phyloP scores from a whole-genome alignment of 2,329 filamentous ascomycete species.

The Cryoendolithus antarcticus region DNA sequence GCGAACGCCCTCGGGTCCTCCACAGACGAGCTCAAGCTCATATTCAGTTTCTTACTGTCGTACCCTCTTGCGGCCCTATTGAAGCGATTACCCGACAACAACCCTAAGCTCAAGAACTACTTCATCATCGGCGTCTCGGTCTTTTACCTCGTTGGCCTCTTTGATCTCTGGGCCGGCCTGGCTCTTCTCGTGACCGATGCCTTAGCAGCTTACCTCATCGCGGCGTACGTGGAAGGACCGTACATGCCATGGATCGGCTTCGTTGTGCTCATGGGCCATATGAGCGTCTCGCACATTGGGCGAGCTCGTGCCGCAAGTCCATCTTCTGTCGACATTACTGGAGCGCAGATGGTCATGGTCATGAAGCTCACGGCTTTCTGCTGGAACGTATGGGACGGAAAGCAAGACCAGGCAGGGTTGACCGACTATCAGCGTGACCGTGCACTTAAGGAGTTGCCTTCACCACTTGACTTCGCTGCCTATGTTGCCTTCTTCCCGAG shows the following conservation, averaged over 20 bases:
- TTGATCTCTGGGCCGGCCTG: constrained; percentile 79
- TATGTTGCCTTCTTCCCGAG: constrained; percentile 95
- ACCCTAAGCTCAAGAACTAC: constrained; percentile 72
- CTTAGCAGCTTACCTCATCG: constrained; percentile 68
- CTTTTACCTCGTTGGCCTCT: constrained; percentile 89
- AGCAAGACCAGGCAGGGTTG: constrained; percentile 64
- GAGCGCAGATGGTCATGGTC: constrained; percentile 91
- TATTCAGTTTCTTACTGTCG: constrained; percentile 79
- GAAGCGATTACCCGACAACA: constrained; percentile 78
- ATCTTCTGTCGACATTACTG: constrained; percentile 70
- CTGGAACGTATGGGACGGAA: constrained; percentile 95
- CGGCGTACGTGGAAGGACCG: constrained; percentile 69
- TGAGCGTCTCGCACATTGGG: constrained; percentile 79
- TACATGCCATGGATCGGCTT: constrained; percentile 98
- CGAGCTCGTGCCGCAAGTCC: constrained; percentile 61
- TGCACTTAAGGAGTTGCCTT: constrained; percentile 61
- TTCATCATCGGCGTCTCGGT: constrained; percentile 76
- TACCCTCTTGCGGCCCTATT: constrained; percentile 81
- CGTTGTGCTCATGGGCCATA: constrained; percentile 85
- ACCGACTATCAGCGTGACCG: constrained; percentile 77
- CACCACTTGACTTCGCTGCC: constrained; percentile 67
- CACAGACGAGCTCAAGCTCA: constrained; percentile 69
- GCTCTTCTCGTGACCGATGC: constrained; percentile 70
- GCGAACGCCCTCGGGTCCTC: constrained; percentile 48
- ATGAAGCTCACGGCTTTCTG: constrained; percentile 97